A percentile compares a stretch with the other conserved stretches of the same genome.
phyloP scores from a whole-genome alignment of 2,329 filamentous ascomycete genomes.

The Talaromyces sp. region DNA sequence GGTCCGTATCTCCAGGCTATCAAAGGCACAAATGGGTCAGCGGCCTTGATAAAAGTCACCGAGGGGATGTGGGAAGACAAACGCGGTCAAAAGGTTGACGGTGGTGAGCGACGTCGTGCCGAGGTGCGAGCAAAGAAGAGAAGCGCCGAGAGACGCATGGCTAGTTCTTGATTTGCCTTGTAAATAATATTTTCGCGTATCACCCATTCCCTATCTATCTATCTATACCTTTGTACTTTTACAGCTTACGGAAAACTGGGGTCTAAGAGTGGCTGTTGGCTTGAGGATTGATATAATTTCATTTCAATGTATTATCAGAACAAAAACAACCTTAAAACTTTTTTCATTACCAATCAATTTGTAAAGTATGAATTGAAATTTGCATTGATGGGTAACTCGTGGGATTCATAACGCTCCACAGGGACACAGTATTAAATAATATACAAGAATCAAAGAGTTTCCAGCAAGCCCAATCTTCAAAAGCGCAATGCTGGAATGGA shows the following conservation, averaged over 20 bases:
- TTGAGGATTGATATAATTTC: neutral
- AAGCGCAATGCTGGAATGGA: neutral
- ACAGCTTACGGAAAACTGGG: neutral
- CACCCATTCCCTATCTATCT: neutral
- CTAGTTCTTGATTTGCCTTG: slow-evolving; percentile 26
- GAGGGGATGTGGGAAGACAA: slow-evolving; percentile 93
- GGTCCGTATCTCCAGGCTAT: slow-evolving; percentile 71
- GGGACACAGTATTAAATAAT: neutral
- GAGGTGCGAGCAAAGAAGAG: slow-evolving; percentile 84
- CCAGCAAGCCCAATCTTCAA: neutral
- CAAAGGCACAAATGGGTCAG: slow-evolving; percentile 55
- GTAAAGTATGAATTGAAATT: neutral
- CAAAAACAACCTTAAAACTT: neutral
- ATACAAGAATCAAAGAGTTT: neutral
- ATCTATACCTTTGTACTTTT: neutral
- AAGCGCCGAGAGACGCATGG: slow-evolving; percentile 71
- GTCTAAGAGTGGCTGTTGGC: neutral
- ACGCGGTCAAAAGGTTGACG: slow-evolving; percentile 86
- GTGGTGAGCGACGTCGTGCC: slow-evolving; percentile 84
- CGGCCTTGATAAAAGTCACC: slow-evolving; percentile 63
- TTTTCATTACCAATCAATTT: neutral
- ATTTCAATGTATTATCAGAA: neutral
- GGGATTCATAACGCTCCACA: neutral
- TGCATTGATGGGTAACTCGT: neutral
- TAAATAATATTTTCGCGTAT: neutral